phyloP scores from a whole-genome alignment of 177 flowering plant species.

The Telopea speciosissima region DNA sequence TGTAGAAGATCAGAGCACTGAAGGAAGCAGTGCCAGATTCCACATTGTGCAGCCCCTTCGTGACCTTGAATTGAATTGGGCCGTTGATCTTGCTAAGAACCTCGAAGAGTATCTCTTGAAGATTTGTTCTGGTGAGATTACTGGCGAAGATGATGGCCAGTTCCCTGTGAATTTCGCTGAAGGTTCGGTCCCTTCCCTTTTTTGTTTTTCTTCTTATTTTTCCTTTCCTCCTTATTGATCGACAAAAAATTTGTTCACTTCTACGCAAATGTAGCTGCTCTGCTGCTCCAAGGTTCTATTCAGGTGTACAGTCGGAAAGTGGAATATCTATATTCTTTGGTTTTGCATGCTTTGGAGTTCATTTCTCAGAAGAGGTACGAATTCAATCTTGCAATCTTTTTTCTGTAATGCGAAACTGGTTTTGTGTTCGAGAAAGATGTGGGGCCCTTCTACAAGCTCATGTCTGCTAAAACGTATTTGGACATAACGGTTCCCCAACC shows the following conservation, averaged over 20 bases:
- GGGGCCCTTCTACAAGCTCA: too few species aligned
- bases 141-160: constrained; percentile 24
- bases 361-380: constrained; percentile 75
- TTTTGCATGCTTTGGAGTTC: constrained; percentile 84
- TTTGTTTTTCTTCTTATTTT: background rate
- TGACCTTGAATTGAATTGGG: constrained; percentile 87
- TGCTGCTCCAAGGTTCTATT: constrained; percentile 87
- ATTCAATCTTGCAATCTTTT: background rate
- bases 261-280: constrained; percentile 62
- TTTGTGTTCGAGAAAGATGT: too few species aligned
- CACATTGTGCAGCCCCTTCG: constrained; percentile 70
- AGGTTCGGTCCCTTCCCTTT: constrained; percentile 36
- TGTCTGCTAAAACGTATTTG: too few species aligned
- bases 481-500: too few species aligned
- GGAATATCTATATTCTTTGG: constrained; percentile 78
- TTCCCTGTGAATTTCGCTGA: constrained; percentile 81
- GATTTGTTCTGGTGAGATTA: constrained; percentile 76
- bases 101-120: constrained; percentile 84
- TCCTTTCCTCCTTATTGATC: background rate
- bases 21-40: constrained; percentile 24
- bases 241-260: constrained; percentile 1
- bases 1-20: constrained; percentile 15
- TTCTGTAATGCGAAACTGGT: too few species aligned
- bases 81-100: constrained; percentile 71
- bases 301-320: constrained; percentile 96